phyloP scores from a whole-genome alignment of 1,284 basidiomycete species.

The Earliella scabrosa region DNA sequence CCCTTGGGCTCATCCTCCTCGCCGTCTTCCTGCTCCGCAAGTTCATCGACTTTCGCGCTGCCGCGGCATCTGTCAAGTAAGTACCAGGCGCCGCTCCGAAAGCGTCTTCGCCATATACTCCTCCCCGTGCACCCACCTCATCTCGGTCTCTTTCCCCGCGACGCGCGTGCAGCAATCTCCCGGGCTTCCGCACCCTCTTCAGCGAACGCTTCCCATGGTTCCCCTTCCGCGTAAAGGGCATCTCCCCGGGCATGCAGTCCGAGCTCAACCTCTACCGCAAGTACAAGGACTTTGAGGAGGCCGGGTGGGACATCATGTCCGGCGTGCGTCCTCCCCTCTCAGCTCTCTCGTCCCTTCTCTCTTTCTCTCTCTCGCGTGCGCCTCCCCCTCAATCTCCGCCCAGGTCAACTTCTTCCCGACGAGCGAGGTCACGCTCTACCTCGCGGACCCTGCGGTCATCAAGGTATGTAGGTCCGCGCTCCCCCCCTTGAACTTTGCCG shows the following conservation, averaged over 20 bases:
- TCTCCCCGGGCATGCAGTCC: conserved; percentile 26
- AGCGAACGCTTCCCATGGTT: conserved; percentile 28
- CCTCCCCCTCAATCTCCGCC: background rate
- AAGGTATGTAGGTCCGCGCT: conserved; percentile 15
- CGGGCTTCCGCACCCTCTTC: conserved; percentile 29
- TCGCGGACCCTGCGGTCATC: conserved; percentile 30
- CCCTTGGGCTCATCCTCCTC: conserved; percentile 16
- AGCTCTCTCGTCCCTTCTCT: conserved; percentile 3
- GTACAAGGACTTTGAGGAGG: conserved; percentile 27
- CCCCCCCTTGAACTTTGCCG: no score
- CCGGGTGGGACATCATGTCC: conserved; percentile 31
- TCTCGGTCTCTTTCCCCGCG: background rate
- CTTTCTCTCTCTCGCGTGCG: background rate
- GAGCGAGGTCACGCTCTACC: conserved; percentile 24
- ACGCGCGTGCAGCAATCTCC: conserved; percentile 22
- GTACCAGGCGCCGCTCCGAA: conserved; percentile 1
- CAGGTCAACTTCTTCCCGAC: conserved; percentile 21
- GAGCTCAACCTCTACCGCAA: conserved; percentile 25
- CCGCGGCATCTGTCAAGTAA: conserved; percentile 27
- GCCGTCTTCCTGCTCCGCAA: conserved; percentile 22
- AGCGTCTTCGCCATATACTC: no score
- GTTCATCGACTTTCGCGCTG: conserved; percentile 26
- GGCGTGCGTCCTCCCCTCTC: conserved; percentile 18
- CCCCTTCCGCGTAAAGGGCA: conserved; percentile 24
- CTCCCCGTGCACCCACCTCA: background rate